These are phyloP conservation scores for Heritiera fomes DNA, from an alignment of 345 rosid genomes.

Conservation along the genomic window DNA sequence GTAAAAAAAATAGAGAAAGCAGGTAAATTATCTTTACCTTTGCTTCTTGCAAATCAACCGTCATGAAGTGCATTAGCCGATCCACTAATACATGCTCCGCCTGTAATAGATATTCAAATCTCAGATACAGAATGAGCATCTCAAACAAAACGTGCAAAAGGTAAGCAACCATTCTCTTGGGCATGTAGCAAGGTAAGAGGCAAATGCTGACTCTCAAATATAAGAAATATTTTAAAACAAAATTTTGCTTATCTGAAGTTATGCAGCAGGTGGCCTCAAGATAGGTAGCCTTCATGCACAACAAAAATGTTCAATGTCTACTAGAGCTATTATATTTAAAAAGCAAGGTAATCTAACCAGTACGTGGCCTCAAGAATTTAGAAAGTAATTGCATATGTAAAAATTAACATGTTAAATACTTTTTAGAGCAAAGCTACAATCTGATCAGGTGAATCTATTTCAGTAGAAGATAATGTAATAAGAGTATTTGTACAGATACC, in stretches of 20 bases:
- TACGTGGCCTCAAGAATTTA: not conserved
- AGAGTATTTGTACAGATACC: not conserved
- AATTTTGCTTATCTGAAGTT: not conserved
- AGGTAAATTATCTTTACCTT: slow-evolving; percentile 45
- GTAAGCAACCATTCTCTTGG: not conserved
- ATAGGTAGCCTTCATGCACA: not conserved
- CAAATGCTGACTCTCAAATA: not conserved
- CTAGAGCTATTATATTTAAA: not conserved
- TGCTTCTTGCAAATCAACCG: slow-evolving; percentile 67
- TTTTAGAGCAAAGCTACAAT: not conserved
- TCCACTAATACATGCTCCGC: slow-evolving; percentile 79
- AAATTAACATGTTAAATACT: not conserved
- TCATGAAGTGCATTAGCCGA: slow-evolving; percentile 60
- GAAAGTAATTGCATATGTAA: not conserved
- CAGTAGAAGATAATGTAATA: not conserved
- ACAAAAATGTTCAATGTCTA: slow-evolving; percentile 1
- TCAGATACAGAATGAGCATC: slow-evolving; percentile 13
- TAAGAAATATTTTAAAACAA: not conserved
- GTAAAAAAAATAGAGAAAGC: not conserved
- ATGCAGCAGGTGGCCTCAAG: slow-evolving; percentile 5
- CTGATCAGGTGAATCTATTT: not conserved
- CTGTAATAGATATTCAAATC: slow-evolving; percentile 36
- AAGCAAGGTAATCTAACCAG: not conserved
- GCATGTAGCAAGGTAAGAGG: not conserved
- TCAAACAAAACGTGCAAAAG: not conserved